Evolutionary conservation across 208 protist genomes (phyloP), one percentile per base, ranked within the genome.

Genomic region (Blastocrithidia nonstop): DNA sequence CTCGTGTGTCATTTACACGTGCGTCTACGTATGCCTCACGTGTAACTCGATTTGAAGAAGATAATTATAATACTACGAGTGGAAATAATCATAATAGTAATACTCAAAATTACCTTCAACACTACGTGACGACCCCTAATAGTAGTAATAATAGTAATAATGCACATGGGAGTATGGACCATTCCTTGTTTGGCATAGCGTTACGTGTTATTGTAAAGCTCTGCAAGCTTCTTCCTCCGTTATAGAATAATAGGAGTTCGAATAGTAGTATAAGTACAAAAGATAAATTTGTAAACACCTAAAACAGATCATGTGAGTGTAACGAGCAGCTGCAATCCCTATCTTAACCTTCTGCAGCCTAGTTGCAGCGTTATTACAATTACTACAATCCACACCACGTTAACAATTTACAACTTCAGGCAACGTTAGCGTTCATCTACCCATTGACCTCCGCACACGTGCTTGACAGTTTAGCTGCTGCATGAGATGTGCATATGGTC

Each of bases 401-500:
- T n/a, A 68, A 66, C 7, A 82, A 82, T 40, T 40, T 92, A 19
- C 72, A 84, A 60, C 68, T 92, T 21, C 78, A 87, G 53, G 77
- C 82, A 24, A 91, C 77, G 13, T 45, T 91, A 20, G 78, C 60
- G 32, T 61, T 79, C 49, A 45, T 84, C 6, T 73, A 68, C 50
- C 24, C 40, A 16, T 26, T 63, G 20, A 47, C 58, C n/a, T 44
- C 74, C 1, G 39, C 62, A 1, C 56, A 41, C 19, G 42, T 65
- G 32, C 52, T 87, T 16, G 82, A 91, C 49, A 50, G 64, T 11
- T 39, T 85, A 7, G 76, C 65, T 41, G 45, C 20, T 27, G 67
- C 71, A 9, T 91, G 82, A 77, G 73, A 68, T 19, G 39, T 85
- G n/a, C 36, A 58, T 19, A 61, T 57, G 6, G 71, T 66, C 43